Conservation (phyloP, 2,329 filamentous ascomycete species). For the Knufia fluminis region DNA sequence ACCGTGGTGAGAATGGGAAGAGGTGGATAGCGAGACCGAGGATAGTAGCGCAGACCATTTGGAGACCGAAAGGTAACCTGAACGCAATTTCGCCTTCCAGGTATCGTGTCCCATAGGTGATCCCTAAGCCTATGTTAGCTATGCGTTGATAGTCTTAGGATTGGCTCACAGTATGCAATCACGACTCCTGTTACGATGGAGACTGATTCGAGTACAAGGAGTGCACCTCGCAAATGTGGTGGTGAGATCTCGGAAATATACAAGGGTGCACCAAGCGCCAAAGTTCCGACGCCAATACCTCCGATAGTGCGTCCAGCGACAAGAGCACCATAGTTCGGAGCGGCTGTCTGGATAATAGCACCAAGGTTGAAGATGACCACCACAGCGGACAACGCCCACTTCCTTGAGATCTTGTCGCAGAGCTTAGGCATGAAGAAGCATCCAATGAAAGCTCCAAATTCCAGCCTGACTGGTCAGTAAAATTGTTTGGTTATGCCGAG, state of each 20-base stretch:
- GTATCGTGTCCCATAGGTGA: conserved; percentile 43
- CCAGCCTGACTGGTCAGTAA: too few species aligned
- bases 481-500: too few species aligned
- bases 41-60: conserved; percentile 20
- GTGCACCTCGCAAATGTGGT: conserved; percentile 25
- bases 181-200: conserved; percentile 41
- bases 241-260: conserved; percentile 20
- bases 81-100: conserved; percentile 37
- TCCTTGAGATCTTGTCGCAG: background rate
- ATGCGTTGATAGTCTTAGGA: too few species aligned
- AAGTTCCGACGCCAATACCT: conserved; percentile 35
- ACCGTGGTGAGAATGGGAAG: conserved; percentile 40
- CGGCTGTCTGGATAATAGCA: conserved; percentile 29
- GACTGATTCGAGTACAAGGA: conserved; percentile 40
- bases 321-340: conserved; percentile 8
- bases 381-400: conserved; percentile 28
- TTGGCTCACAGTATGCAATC: conserved; percentile 36
- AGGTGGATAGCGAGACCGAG: conserved; percentile 36
- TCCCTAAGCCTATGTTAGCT: conserved; percentile 25
- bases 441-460: conserved; percentile 22
- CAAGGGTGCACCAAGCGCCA: conserved; percentile 13
- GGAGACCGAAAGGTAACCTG: conserved; percentile 39
- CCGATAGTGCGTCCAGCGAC: conserved; percentile 15
- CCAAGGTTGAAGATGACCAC: conserved; percentile 36
- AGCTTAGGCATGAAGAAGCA: conserved; percentile 2